A percentile compares a stretch with the other conserved stretches of the same genome.
Evolutionary conservation across 768 basidiomycete genomes (phyloP).

Genomic region (Podaxis rugospora): DNA sequence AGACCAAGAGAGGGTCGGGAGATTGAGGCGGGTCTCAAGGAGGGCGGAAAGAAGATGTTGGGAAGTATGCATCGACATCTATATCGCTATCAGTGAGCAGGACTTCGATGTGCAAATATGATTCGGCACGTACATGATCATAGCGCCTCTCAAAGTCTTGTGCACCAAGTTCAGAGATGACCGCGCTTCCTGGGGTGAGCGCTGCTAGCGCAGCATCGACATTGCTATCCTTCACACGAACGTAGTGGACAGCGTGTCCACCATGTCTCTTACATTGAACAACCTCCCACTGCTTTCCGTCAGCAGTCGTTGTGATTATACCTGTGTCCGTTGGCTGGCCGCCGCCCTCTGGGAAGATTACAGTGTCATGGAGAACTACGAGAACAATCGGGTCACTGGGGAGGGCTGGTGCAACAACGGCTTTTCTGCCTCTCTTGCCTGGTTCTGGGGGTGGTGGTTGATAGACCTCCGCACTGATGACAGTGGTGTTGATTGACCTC

Average conservation of each 20-base stretch:
- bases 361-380: constrained; percentile 68
- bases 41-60: constrained; percentile 82
- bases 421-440: constrained; percentile 51
- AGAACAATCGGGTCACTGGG: constrained; percentile 50
- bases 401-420: constrained; percentile 43
- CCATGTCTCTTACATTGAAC: constrained; percentile 65
- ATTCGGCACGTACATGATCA: constrained; percentile 56
- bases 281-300: constrained; percentile 53
- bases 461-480: constrained; percentile 47
- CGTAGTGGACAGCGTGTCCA: constrained; percentile 72
- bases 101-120: not conserved
- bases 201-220: constrained; percentile 38
- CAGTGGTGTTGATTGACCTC: constrained; percentile 49
- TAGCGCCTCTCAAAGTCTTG: constrained; percentile 61
- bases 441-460: constrained; percentile 33
- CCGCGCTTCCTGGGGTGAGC: constrained; percentile 47
- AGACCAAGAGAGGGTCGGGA: constrained; percentile 83
- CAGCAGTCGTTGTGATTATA: constrained; percentile 33
- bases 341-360: constrained; percentile 79
- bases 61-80: constrained; percentile 85
- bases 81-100: constrained; percentile 1
- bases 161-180: constrained; percentile 51
- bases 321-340: constrained; percentile 81
- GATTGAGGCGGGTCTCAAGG: constrained; percentile 56
- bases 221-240: constrained; percentile 37